Evolutionary conservation across 306 rosid genomes (phyloP).

Genomic region (Geum urbanum): DNA sequence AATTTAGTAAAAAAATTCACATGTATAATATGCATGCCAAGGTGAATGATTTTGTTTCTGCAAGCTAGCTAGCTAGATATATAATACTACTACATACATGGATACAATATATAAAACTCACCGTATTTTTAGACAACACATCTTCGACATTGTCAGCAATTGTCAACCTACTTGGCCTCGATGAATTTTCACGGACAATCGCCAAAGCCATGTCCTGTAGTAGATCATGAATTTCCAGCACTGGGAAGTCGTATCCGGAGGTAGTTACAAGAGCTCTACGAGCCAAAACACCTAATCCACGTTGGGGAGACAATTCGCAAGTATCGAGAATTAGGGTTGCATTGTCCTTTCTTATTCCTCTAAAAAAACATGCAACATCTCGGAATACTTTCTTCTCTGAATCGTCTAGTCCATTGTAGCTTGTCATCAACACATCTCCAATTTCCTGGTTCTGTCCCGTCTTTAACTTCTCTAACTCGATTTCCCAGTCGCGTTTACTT

Average conservation of each 20-base stretch:
- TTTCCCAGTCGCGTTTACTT: slow-evolving; percentile 3
- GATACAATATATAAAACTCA: too few relatives aligned
- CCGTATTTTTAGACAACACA: slow-evolving; percentile 14
- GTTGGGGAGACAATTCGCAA: slow-evolving; percentile 22
- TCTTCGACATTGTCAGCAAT: slow-evolving; percentile 16
- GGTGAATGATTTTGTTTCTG: background rate
- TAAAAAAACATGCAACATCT: slow-evolving; percentile 39
- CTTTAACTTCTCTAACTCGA: slow-evolving; percentile 5
- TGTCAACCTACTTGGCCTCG: slow-evolving; percentile 22
- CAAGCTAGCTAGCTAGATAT: too few relatives aligned
- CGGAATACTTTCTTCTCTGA: slow-evolving; percentile 26
- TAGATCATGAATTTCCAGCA: slow-evolving; percentile 25
- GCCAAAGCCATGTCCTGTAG: slow-evolving; percentile 30
- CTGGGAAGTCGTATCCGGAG: background rate
- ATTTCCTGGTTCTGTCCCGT: slow-evolving; percentile 5
- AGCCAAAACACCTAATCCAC: slow-evolving; percentile 27
- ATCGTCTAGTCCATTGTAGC: slow-evolving; percentile 24
- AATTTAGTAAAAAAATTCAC: too few relatives aligned
- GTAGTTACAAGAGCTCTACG: slow-evolving; percentile 12
- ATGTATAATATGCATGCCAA: background rate
- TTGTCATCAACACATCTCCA: slow-evolving; percentile 17
- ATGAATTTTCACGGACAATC: slow-evolving; percentile 29
- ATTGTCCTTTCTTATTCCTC: slow-evolving; percentile 24
- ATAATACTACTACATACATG: too few relatives aligned
- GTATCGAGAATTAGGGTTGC: slow-evolving; percentile 19